Evolutionary conservation across 129 eudicot genomes (phyloP), one percentile per base, ranked within the genome.

Genomic region (Gnaphalium uliginosum): DNA sequence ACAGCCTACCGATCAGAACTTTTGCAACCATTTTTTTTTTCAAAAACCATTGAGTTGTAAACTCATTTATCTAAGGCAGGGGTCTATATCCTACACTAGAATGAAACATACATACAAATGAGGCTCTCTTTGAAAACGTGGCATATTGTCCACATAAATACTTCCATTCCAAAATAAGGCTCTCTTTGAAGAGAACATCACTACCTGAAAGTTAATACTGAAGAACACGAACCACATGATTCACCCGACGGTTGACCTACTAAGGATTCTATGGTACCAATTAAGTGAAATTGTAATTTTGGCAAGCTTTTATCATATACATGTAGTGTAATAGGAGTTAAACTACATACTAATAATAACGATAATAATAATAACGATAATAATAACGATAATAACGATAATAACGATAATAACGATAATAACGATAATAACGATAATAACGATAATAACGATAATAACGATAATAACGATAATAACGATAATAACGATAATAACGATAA

Each of bases 271-370:
- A 69, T 8, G 24, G 37, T 26, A n/a, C 48, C 58, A 27, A 22
- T 25, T 32, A 69, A 50, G 74, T 17, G 57, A 17, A 58, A 70
- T 26, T 48, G 27, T 50, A 63, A 70, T 70, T 51, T 51, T 39
- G 18, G 59, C 5, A 0, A 39, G 7, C 32, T 17, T 68, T 0
- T 23, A 67, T 50, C 9, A 69, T n/a, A 26, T 69, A 8, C 43
- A 37, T 37, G 43, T 26, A n/a, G 24, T 26, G 33, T 26, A 17
- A 25, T 27, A 48, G 25, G 24, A 30, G 62, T 26, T 7, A 43
- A n/a, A n/a, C n/a, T n/a, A n/a, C n/a, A n/a, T n/a, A n/a, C n/a
- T n/a, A n/a, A n/a, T n/a, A n/a, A n/a, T n/a, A n/a, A n/a, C n/a
- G n/a, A n/a, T n/a, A n/a, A n/a, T n/a, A n/a, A n/a, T n/a, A n/a